Evolutionary conservation across 1,284 basidiomycete genomes (phyloP).

Genomic region (Ceratobasidium sp.): DNA sequence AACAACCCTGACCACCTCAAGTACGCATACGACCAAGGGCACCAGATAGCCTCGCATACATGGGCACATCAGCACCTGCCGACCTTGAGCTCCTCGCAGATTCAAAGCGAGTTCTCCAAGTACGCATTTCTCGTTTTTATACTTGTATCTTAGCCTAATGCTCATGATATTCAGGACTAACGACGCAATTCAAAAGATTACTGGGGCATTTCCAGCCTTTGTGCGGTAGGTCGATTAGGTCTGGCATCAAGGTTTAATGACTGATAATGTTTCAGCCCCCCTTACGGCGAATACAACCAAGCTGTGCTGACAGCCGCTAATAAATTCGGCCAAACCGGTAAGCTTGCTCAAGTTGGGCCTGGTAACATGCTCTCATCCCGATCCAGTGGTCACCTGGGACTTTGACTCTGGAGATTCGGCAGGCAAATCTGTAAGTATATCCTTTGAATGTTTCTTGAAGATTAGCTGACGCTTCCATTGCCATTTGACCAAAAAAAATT

Average conservation of each 20-base stretch:
- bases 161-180: slow-evolving; percentile 4
- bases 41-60: slow-evolving; percentile 39
- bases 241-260: neutral
- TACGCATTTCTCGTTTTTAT: neutral
- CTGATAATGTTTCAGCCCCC: slow-evolving; percentile 26
- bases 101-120: slow-evolving; percentile 15
- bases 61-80: slow-evolving; percentile 28
- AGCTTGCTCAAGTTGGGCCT: neutral
- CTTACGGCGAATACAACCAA: slow-evolving; percentile 43
- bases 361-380: neutral
- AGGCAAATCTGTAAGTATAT: slow-evolving; percentile 24
- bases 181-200: slow-evolving; percentile 29
- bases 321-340: slow-evolving; percentile 23
- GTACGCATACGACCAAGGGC: slow-evolving; percentile 39
- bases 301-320: slow-evolving; percentile 26
- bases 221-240: slow-evolving; percentile 21
- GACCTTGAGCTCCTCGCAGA: neutral
- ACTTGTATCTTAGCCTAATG: neutral
- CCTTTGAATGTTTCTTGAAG: no score
- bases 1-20: slow-evolving; percentile 20
- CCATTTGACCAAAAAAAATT: neutral
- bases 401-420: slow-evolving; percentile 44
- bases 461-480: neutral
- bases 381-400: slow-evolving; percentile 44
- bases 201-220: slow-evolving; percentile 39